Conservation (phyloP, 2,329 filamentous ascomycete species). For the Diplodia scrobiculata region DNA sequence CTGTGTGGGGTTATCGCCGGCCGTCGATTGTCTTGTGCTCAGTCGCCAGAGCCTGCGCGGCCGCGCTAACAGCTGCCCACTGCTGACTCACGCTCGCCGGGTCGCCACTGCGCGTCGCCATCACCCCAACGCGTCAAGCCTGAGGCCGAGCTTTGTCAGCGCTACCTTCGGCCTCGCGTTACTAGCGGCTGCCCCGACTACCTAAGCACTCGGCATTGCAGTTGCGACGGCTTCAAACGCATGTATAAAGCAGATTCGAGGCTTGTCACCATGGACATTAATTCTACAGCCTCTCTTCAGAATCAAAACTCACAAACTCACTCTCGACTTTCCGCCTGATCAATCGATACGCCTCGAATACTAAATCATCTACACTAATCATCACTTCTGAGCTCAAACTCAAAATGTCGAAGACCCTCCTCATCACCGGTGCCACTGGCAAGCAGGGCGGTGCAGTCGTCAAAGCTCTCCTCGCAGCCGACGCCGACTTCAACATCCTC, state of each 20-base stretch:
- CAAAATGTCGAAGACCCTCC: slow-evolving; percentile 42
- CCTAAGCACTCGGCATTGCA: no score
- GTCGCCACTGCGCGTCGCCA: background rate
- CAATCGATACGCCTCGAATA: background rate
- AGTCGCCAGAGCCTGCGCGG: slow-evolving; percentile 8
- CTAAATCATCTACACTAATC: background rate
- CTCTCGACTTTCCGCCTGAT: background rate
- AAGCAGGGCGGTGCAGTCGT: slow-evolving; percentile 51
- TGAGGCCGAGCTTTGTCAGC: slow-evolving; percentile 22
- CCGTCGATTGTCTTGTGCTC: slow-evolving; percentile 8
- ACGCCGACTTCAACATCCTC: slow-evolving; percentile 53
- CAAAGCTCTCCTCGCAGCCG: slow-evolving; percentile 43
- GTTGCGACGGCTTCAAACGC: background rate
- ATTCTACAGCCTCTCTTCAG: background rate
- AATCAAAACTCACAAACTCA: background rate
- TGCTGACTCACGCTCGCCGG: slow-evolving; percentile 22
- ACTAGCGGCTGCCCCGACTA: background rate
- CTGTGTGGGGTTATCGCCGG: slow-evolving; percentile 27
- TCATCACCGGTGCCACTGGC: slow-evolving; percentile 50
- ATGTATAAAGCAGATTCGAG: background rate
- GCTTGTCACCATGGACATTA: background rate
- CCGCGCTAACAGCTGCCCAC: background rate
- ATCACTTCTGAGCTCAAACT: background rate
- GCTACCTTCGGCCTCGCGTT: background rate
- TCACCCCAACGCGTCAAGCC: no score